A percentile compares a stretch with the other conserved stretches of the same genome.
Conservation (phyloP, 345 rosid genomes). For the Punica granatum region DNA sequence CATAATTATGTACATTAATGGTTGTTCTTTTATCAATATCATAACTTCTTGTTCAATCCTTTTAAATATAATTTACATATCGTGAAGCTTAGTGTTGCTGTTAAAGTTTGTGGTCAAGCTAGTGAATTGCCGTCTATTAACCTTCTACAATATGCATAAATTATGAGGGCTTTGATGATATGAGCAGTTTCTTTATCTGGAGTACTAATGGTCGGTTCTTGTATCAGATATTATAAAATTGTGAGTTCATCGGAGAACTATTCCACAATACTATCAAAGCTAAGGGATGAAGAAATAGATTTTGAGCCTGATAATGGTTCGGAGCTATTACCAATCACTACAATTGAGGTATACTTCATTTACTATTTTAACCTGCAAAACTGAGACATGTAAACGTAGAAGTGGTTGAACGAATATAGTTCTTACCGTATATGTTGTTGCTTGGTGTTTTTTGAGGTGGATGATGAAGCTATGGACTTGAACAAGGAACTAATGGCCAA, state of each 20-base stretch:
- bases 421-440: not conserved
- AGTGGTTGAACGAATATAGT: not conserved
- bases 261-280: constrained; percentile 47
- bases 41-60: not conserved
- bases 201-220: constrained; percentile 3
- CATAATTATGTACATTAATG: not conserved
- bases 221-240: constrained; percentile 66
- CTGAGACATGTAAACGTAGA: not conserved
- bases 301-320: constrained; percentile 93
- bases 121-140: not conserved
- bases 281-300: constrained; percentile 63
- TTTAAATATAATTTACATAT: not conserved
- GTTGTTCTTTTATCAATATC: not conserved
- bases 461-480: constrained; percentile 86
- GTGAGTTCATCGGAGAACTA: constrained; percentile 72
- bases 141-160: not conserved
- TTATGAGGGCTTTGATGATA: not conserved
- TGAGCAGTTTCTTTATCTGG: not conserved
- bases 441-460: constrained; percentile 47
- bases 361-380: not conserved
- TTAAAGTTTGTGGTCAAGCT: not conserved
- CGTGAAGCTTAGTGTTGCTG: not conserved
- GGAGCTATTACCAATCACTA: constrained; percentile 62
- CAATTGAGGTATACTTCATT: constrained; percentile 55
- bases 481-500: constrained; percentile 75